A percentile compares a stretch with the other conserved stretches of the same genome.
These are phyloP conservation scores for Fusarium pseudonygamai DNA, from an alignment of 2,329 filamentous ascomycete genomes.

Conservation along the genomic window DNA sequence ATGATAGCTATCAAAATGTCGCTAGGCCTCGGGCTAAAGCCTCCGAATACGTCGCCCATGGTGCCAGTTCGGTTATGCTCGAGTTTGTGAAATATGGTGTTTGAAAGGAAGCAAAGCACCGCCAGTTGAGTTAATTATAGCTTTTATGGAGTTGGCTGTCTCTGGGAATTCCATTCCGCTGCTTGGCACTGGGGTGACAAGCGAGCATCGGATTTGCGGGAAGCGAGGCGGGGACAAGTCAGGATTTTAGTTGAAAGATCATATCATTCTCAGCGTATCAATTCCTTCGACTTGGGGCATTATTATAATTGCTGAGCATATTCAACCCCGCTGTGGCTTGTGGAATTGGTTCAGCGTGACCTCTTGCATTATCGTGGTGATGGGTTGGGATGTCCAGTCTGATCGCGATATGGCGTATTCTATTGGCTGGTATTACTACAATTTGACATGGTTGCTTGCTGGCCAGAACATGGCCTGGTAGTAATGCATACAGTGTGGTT, in stretches of 20 bases:
- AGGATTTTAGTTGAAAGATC: neutral
- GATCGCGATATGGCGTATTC: neutral
- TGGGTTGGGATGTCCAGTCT: neutral
- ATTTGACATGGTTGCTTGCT: neutral
- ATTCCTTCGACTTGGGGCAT: neutral
- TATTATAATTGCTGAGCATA: too few species aligned
- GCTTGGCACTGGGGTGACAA: neutral
- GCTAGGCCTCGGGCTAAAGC: neutral
- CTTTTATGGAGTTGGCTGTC: too few species aligned
- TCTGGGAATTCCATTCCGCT: neutral
- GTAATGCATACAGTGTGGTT: neutral
- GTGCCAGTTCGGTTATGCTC: neutral
- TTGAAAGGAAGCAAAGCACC: neutral
- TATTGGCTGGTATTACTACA: neutral
- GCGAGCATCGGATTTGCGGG: neutral
- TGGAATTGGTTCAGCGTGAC: neutral
- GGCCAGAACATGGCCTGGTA: neutral
- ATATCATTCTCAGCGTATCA: neutral
- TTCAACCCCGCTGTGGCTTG: neutral
- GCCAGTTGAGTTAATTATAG: neutral
- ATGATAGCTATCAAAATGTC: constrained; percentile 12
- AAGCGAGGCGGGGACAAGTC: neutral
- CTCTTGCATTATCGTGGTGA: neutral
- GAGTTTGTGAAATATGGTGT: neutral
- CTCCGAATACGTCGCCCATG: neutral